Evolutionary conservation across 2,329 filamentous ascomycete genomes (phyloP), one percentile per base, ranked within the genome.

Genomic region (Cryphonectria naterciae): DNA sequence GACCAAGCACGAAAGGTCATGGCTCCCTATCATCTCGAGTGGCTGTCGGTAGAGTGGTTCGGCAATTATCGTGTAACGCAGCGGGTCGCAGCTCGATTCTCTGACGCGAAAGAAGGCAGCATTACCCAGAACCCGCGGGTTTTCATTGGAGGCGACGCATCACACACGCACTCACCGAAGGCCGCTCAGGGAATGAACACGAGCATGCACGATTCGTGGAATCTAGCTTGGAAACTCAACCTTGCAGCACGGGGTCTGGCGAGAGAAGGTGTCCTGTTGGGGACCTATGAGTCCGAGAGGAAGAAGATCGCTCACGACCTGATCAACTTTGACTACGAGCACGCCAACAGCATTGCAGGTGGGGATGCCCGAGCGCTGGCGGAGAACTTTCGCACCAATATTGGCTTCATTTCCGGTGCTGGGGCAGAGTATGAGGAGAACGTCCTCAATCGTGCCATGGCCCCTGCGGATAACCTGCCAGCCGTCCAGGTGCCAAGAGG

Each of bases 81-180:
- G 81, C 87, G 92, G 32, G 86, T 94, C 28, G 92, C 92, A 3
- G 88, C 88, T 74, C 86, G 88, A 63, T 94, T 94, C 81, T 87
- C 88, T 73, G 88, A 92, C 75, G 83, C 87, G 63, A 37, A 58
- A 1, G 65, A 15, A 2, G 56, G 32, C 32, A 32, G 62, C 1
- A 22, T 17, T 2, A 22, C 61, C 2, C 49, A 43, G 5, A 82
- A 89, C 72, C 78, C 83, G 46, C 85, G 88, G 19, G 86, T 91
- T 19, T 93, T 93, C 78, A 82, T 93, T 52, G 88, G 89, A 6
- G 90, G 90, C 11, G 91, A 93, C 76, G 90, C 91, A 49, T 90
- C 89, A 73, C 91, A 93, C 73, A 93, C 91, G 0, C 91, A 93
- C 77, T 91, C 88, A 2, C 91, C 91, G 2, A 92, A 92, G 79